Conservation (phyloP, 371 early-diverging fungal species). For the Mortierella sp. region DNA sequence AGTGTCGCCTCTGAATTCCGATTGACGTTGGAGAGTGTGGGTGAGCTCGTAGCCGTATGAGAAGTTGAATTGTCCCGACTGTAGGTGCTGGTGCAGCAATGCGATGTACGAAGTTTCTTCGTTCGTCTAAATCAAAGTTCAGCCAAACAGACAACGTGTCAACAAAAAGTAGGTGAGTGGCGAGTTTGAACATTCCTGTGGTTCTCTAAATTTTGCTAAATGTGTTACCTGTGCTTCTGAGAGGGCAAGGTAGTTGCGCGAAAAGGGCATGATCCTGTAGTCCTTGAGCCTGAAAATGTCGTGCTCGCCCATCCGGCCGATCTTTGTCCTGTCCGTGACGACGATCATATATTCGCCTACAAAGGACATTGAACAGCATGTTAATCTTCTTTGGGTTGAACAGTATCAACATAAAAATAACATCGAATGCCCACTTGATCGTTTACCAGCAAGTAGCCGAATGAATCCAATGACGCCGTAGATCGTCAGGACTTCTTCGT, state of each 20-base stretch:
- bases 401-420: not conserved
- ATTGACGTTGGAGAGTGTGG: conserved; percentile 83
- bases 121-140: conserved; percentile 56
- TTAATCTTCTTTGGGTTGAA: not conserved
- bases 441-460: conserved; percentile 76
- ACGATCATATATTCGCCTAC: conserved; percentile 88
- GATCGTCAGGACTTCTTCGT: conserved; percentile 60
- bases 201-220: not conserved
- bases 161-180: conserved; percentile 4
- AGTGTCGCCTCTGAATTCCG: conserved; percentile 41
- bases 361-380: not conserved
- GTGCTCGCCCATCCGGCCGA: conserved; percentile 75
- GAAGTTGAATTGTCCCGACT: conserved; percentile 82
- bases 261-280: conserved; percentile 82
- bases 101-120: conserved; percentile 85
- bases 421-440: too few relatives aligned
- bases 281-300: conserved; percentile 81
- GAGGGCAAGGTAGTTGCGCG: conserved; percentile 62
- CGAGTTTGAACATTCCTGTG: not conserved
- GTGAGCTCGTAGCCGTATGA: conserved; percentile 92
- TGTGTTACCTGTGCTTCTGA: conserved; percentile 64
- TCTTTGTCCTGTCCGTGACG: conserved; percentile 80
- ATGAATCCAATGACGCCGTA: conserved; percentile 85
- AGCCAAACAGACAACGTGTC: not conserved
- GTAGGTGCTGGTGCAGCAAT: conserved; percentile 80